Percentiles rank a stretch among this genome's conserved stretches.
Evolutionary conservation across 169 alveolate species (phyloP).

Genomic region (Plasmodium vinckei): DNA sequence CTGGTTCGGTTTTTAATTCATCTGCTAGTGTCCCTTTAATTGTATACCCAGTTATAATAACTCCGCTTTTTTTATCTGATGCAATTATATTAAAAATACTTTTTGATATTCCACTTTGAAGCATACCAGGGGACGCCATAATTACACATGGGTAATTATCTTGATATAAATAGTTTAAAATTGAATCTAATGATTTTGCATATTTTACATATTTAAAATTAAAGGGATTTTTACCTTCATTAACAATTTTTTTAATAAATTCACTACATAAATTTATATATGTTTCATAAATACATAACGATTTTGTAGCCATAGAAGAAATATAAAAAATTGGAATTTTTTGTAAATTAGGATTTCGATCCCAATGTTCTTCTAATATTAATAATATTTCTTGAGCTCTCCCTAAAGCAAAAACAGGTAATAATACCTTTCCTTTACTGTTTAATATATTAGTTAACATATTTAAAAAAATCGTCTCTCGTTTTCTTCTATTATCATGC

Average conservation of each 20-base stretch:
- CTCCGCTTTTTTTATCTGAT: conserved; percentile 94
- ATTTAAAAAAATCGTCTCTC: conserved; percentile 94
- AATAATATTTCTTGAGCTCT: conserved; percentile 97
- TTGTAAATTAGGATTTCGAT: conserved; percentile 90
- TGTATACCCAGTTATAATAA: conserved; percentile 97
- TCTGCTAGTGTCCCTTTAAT: conserved; percentile 98
- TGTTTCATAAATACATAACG: conserved; percentile 95
- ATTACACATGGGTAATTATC: conserved; percentile 94
- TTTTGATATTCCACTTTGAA: conserved; percentile 96
- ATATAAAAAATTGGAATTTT: conserved; percentile 95
- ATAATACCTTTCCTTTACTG: conserved; percentile 94
- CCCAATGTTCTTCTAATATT: conserved; percentile 97
- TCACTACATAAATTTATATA: conserved; percentile 97
- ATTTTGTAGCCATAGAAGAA: conserved; percentile 95
- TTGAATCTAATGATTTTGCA: conserved; percentile 86
- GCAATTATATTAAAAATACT: conserved; percentile 97
- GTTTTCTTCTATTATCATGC: conserved; percentile 96
- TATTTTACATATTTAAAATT: conserved; percentile 91
- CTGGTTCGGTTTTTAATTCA: conserved; percentile 94
- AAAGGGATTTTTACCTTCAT: conserved; percentile 94
- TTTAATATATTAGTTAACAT: conserved; percentile 85
- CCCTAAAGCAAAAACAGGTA: conserved; percentile 97
- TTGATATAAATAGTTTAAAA: conserved; percentile 75
- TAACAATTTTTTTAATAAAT: conserved; percentile 88
- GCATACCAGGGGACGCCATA: conserved; percentile 99